Base-by-base conservation (phyloP, 768 basidiomycete genomes). In the Suillus lakei region DNA sequence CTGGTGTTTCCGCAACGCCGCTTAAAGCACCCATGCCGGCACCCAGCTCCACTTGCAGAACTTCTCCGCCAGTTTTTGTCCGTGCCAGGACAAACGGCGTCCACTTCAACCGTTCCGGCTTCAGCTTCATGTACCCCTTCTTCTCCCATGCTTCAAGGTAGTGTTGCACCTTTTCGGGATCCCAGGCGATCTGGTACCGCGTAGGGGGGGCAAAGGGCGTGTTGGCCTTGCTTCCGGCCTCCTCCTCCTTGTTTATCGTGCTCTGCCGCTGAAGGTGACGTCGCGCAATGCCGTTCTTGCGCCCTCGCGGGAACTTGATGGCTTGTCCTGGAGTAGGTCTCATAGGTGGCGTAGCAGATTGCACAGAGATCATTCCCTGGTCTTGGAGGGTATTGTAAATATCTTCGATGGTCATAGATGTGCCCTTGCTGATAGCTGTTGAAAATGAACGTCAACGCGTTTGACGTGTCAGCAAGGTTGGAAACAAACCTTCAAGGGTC, bases 371-470 rank as follows among this genome's bases (percentile, higher is more conserved):
- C 89, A 96, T 92, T 67, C 84, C 82, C 70, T 91, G 88, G 54
- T 91, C 88, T 4, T 77, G 77, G 34, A 99, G 86, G 2, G 90
- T 91, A 65, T 84, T 82, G 75, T 87, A 89, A 60, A 95, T 85
- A 72, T 99, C 98, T 76, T 97, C 95, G 50, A 90, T 75, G 3
- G 93, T 98, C 89, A 99, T 96, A 1, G 93, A 90, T 0, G 96
- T 99, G 4, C 88, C 90, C 38, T 80, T 77, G 74, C 91, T 90
- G 75, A 98, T 95, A 72, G 95, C 97, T 93, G 67, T 68, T 26
- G 54, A 63, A 64, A 61, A 67, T 66, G 28, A 72, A 56, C n/a
- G 30, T 67, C 66, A 70, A 68, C 63, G 72, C 63, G 63, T 64
- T 67, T 68, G 51, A 67, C 66, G 66, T 53, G 67, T 60, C 9